Base-by-base conservation (phyloP, 176 grass and related monocot species). In the Areca catechu region DNA sequence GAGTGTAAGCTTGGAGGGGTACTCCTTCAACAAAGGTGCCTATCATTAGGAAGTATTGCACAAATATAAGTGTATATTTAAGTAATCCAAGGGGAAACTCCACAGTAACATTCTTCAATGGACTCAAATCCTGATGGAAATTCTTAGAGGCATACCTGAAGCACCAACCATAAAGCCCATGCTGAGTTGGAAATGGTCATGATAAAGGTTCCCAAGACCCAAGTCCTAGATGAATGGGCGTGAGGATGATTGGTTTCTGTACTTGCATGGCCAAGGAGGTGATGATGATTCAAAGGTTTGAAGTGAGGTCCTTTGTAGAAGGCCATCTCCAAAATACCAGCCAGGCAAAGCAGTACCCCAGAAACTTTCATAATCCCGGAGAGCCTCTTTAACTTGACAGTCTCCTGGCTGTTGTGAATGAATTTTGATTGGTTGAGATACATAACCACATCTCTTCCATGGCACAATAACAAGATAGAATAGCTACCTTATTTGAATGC, bases 1-100 rank as follows among this genome's bases (percentile, higher is more conserved):
- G 51, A 81, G 86, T 9, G 86, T 71, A 48, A 95, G 80, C 63
- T 81, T 83, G 0, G 90, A 89, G 5, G 85, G 86, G 54, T 86
- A 86, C 50, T 83, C 73, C 50, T 78, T 61, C 70, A 95, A 54
- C 65, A 89, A 51, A 0, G 76, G 79, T 0, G 66, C 82, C 85
- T 94, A 67, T 3, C 34, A 43, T 43, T 43, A 43, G 9, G 34
- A 43, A 43, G 10, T 43, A 43, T 9, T 43, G 34, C 34, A 43
- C 34, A 43, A 43, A 43, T 0, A 12, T 43, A 43, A 43, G 34
- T 43, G 34, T 43, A 12, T 43, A 9, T 12, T 43, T 43, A 43
- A 3, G 27, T 5, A 29, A 29, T 10, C 34, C 7, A 43, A 12
- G 6, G 34, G 34, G 34, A 43, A 43, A 43, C 10, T 3, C 10